Conservation (phyloP, 148 eudicot species). For the Rhododendron ferrugineum region DNA sequence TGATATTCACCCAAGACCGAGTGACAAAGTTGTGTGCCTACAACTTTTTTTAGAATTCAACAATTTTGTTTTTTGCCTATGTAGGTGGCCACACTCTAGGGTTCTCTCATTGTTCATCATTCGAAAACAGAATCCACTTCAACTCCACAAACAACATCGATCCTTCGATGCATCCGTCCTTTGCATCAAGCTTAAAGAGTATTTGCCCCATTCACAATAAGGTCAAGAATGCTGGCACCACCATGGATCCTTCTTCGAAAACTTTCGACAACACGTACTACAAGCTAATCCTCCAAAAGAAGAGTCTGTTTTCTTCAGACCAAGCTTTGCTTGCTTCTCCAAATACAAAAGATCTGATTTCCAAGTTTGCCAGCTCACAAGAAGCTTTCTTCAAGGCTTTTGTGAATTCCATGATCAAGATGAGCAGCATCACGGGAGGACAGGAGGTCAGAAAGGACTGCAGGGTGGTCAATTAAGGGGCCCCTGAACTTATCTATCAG, state of each 20-base stretch:
- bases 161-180: constrained; percentile 50
- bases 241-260: constrained; percentile 53
- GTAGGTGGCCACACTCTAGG: constrained; percentile 91
- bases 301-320: constrained; percentile 59
- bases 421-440: constrained; percentile 73
- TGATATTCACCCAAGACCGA: not conserved
- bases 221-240: constrained; percentile 42
- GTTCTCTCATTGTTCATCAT: constrained; percentile 86
- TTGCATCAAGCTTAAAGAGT: constrained; percentile 41
- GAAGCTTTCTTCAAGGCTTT: constrained; percentile 50
- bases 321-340: constrained; percentile 44
- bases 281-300: constrained; percentile 57
- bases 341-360: constrained; percentile 39
- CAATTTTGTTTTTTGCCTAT: not conserved
- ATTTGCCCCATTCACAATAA: constrained; percentile 36
- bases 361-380: constrained; percentile 37
- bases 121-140: constrained; percentile 61
- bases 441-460: constrained; percentile 69
- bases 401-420: constrained; percentile 66
- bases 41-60: not conserved
- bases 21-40: not conserved
- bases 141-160: constrained; percentile 48
- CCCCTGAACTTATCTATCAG: not conserved
- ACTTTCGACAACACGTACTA: constrained; percentile 63
- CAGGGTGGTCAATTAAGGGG: constrained; percentile 36